Percentiles rank a stretch among this genome's conserved stretches.
phyloP scores from a whole-genome alignment of 768 basidiomycete genomes.

The Boletus edulis region DNA sequence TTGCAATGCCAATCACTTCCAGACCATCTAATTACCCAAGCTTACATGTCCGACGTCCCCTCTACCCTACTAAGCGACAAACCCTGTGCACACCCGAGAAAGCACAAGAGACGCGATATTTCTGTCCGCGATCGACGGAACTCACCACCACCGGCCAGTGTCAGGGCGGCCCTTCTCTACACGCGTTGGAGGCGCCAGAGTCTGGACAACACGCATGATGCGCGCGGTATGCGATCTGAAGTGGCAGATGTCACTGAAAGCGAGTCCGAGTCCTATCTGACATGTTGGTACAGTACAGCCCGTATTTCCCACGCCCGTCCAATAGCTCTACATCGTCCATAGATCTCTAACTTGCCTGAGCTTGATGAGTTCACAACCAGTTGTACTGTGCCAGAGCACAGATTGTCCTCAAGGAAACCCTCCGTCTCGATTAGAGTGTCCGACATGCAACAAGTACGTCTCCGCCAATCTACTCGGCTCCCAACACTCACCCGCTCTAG shows the following conservation, averaged over 20 bases:
- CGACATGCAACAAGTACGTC: constrained; percentile 86
- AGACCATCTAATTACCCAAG: not conserved
- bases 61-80: constrained; percentile 22
- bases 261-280: not conserved
- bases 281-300: no score
- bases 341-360: not conserved
- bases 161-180: constrained; percentile 5
- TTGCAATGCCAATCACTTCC: constrained; percentile 6
- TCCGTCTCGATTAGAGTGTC: constrained; percentile 85
- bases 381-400: constrained; percentile 63
- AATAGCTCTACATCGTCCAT: not conserved
- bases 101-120: no score
- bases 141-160: not conserved
- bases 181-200: not conserved
- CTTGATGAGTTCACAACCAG: constrained; percentile 37
- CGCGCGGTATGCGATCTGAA: constrained; percentile 16
- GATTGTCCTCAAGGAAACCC: constrained; percentile 80
- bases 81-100: not conserved
- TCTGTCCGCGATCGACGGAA: no score
- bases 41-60: constrained; percentile 1
- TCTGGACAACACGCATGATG: constrained; percentile 22
- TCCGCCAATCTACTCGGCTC: not conserved
- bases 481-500: constrained; percentile 37
- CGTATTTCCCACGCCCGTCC: not conserved
- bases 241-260: not conserved